These are phyloP conservation scores for Lomentospora prolificans DNA, from an alignment of 2,329 filamentous ascomycete genomes.

Conservation along the genomic window DNA sequence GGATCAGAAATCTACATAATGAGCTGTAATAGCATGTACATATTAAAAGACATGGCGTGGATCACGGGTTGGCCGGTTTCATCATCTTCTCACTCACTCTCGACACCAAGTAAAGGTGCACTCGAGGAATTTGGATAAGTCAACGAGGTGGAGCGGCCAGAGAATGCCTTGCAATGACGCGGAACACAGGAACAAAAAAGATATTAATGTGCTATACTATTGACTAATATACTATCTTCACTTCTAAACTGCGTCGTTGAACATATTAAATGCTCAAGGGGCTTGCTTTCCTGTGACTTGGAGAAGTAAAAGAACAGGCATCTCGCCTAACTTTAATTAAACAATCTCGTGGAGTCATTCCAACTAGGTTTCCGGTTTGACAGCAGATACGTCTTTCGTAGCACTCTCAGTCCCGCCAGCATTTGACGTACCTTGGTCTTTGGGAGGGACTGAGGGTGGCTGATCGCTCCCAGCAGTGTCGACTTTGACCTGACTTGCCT, in stretches of 20 bases:
- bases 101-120: no score
- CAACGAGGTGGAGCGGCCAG: no score
- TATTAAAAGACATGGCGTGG: slow-evolving; percentile 11
- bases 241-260: not conserved
- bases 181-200: no score
- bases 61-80: not conserved
- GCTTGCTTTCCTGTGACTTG: no score
- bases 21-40: slow-evolving; percentile 12
- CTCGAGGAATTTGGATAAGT: no score
- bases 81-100: not conserved
- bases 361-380: no score
- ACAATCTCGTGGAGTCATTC: not conserved
- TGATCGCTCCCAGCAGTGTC: no score
- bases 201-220: slow-evolving; percentile 3
- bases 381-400: not conserved
- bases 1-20: not conserved
- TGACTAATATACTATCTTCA: not conserved
- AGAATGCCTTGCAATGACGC: no score
- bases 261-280: no score
- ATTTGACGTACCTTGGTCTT: not conserved
- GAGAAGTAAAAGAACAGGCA: not conserved
- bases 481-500: no score
- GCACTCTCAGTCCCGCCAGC: not conserved
- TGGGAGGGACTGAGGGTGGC: not conserved
- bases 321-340: not conserved